Base-by-base conservation (phyloP, 306 rosid species). In the Cicer yamashitae region DNA sequence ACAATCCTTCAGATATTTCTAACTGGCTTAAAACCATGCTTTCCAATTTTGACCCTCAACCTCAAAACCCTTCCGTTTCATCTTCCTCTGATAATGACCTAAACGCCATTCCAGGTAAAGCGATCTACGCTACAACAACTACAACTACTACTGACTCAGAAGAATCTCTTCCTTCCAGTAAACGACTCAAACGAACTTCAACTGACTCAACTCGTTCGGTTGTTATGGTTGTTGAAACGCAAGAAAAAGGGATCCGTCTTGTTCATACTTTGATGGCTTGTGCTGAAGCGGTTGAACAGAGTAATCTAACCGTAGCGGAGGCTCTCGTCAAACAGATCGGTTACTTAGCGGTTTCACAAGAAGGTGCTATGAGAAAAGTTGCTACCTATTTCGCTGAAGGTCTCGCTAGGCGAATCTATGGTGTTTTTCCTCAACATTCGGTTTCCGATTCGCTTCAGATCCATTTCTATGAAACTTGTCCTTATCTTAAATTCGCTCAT, bases 331-430 rank as follows among this genome's bases (percentile, higher is more conserved):
- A 93, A 57, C 93, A 92, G 86, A 92, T 92, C 88, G 88, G 94
- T 1, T 84, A 59, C 66, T 60, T 94, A 0, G 96, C 98, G 0
- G 54, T 75, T 2, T 92, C 99, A 0, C 99, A 94, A 52, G 90
- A 90, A 2, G 99, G 99, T 10, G 96, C 96, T 2, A 92, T 94
- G 99, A 52, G 93, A 6, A 94, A 94, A 40, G 99, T 94, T 0
- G 98, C 99, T 6, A 89, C 92, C 4, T 92, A 79, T 79, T 94
- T 94, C 56, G 97, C 99, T 1, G 96, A 92, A 78, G 99, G 92
- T 0, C 79, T 94, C 0, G 96, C 99, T 0, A 85, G 94, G 0
- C 58, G 98, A 34, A 92, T 94, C 79, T 90, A 86, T 56, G 14
- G 87, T 2, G 67, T 89, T 8, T 86, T 82, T 70, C 93, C 91